Conservation (phyloP, 345 rosid genomes). For the Clausena lansium region DNA sequence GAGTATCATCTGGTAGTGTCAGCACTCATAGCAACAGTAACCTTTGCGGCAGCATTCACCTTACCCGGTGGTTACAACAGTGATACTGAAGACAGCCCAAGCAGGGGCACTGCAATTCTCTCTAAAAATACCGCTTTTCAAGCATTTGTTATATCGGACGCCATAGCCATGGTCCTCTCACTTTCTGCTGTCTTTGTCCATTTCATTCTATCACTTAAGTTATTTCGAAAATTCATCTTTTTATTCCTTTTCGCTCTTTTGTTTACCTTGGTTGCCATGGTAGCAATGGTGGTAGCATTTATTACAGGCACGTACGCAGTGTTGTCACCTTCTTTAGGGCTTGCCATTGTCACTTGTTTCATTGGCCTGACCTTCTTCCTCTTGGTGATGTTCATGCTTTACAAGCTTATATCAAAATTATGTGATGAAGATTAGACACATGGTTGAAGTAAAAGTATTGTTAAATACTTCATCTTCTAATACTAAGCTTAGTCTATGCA, state of each 20-base stretch:
- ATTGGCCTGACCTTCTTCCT: not conserved
- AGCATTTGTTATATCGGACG: not conserved
- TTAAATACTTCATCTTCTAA: too few relatives aligned
- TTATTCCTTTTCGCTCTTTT: not conserved
- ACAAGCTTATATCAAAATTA: too few relatives aligned
- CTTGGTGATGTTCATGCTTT: not conserved
- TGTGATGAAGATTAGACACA: too few relatives aligned
- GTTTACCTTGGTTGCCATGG: not conserved
- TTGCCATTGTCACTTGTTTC: not conserved
- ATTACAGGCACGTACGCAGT: not conserved
- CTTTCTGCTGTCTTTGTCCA: not conserved
- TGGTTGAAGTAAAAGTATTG: too few relatives aligned
- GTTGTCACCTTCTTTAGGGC: not conserved
- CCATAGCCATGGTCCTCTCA: not conserved
- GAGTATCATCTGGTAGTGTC: not conserved
- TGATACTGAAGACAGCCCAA: not conserved
- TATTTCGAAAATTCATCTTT: not conserved
- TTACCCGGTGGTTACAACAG: not conserved
- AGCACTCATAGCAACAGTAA: not conserved
- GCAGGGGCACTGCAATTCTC: slow-evolving; percentile 1
- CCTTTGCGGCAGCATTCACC: not conserved
- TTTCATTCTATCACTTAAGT: not conserved
- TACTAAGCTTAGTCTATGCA: too few relatives aligned
- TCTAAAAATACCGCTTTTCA: not conserved
- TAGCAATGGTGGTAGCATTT: not conserved